phyloP scores from a whole-genome alignment of 2,329 filamentous ascomycete genomes.

The Curvularia spicifera region DNA sequence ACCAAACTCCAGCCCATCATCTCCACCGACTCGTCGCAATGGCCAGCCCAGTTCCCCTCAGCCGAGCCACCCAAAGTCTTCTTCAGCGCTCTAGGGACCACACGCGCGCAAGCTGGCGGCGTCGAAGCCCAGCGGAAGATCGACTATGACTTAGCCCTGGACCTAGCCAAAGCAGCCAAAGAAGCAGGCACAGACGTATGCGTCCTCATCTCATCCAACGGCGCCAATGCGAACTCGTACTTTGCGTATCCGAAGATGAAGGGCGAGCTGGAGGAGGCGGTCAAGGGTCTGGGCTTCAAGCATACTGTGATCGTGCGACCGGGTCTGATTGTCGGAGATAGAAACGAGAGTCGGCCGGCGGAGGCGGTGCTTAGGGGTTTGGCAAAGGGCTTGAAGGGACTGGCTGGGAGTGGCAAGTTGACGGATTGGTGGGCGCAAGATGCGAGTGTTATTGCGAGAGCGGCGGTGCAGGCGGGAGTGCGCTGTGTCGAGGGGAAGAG shows the following conservation, averaged over 20 bases:
- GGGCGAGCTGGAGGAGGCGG: conserved; percentile 79
- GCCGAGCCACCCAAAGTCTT: conserved; percentile 65
- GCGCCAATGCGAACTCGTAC: conserved; percentile 58
- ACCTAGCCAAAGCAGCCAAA: conserved; percentile 76
- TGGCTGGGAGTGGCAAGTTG: conserved; percentile 43
- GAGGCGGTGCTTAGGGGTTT: conserved; percentile 65
- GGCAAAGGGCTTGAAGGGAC: conserved; percentile 52
- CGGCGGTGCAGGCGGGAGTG: conserved; percentile 67
- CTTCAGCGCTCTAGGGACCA: conserved; percentile 82
- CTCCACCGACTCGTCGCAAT: conserved; percentile 70
- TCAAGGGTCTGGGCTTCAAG: conserved; percentile 76
- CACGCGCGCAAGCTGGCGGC: conserved; percentile 74
- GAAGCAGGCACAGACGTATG: conserved; percentile 74
- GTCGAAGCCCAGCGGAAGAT: conserved; percentile 84
- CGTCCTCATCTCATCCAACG: conserved; percentile 73
- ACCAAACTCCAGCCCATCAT: conserved; percentile 71
- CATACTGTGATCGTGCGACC: conserved; percentile 76
- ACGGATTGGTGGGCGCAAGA: conserved; percentile 77
- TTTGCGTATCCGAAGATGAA: conserved; percentile 76
- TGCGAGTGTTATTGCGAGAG: conserved; percentile 71
- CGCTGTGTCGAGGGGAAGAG: conserved; percentile 60
- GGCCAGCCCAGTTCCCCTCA: conserved; percentile 66
- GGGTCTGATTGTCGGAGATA: conserved; percentile 74
- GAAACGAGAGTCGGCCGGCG: conserved; percentile 65
- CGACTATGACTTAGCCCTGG: conserved; percentile 84